Evolutionary conservation across 225 moss, liverwort and hornwort genomes (phyloP), one percentile per base, ranked within the genome.

Genomic region (Rhytidiadelphus loreus): DNA sequence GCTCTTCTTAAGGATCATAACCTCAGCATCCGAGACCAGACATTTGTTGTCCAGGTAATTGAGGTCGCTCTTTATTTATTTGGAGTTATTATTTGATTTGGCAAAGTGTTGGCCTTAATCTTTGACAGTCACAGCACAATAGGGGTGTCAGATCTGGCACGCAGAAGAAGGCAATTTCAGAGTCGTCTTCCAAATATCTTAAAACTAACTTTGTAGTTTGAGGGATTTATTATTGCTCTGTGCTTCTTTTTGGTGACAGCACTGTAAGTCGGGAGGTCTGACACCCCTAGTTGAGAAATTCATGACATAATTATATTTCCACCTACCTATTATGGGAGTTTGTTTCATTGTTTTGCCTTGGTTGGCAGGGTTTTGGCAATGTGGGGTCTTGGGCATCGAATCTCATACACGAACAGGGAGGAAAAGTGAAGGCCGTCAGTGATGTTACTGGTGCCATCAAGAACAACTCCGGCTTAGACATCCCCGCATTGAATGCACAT

Each of bases 321-420:
- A 57, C 53, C 32, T 77, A n/a, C 70, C 16, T 81, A 35, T 22
- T 35, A 30, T 64, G 83, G 68, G 26, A 29, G 44, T 71, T 86
- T 62, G 85, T 78, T 74, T 58, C 85, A 52, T 76, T 37, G 41
- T 58, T 57, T 30, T 86, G 68, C 57, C 52, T 76, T 73, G 39
- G 24, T 95, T 84, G 80, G 89, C 94, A 97, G 95, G 98, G 98
- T 72, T 98, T 98, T 85, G 98, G 98, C 76, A 98, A 98, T 89
- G 98, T 98, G 46, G 98, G 98, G 13, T 96, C 97, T 13, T 98
- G 98, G 98, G 92, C 96, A 65, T 96, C 98, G 23, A 92, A 21
- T 79, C 92, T 98, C 33, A 94, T 98, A 28, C 93, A 98, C 44
- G 95, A 97, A 37, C 92, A 95, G 86, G 98, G 98, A 73, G 98